Base-by-base conservation (phyloP, 2,329 filamentous ascomycete species). In the Aspergillus udagawae region DNA sequence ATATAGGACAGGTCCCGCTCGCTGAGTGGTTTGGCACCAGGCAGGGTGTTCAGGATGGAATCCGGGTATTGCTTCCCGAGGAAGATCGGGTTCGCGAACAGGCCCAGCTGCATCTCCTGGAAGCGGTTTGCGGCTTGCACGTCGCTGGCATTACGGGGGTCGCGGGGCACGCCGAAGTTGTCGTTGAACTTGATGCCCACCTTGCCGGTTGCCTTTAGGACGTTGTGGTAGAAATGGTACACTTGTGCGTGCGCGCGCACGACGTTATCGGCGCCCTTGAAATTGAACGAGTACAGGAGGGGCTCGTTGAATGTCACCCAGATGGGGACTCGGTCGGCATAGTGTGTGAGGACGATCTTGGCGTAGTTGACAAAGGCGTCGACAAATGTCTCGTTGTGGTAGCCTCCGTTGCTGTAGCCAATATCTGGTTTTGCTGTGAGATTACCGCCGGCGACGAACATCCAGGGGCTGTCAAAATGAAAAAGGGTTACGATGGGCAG, bases 251-350 rank as follows among this genome's bases (percentile, higher is more conserved):
- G 69, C 0, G 82, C 80, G 4, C 76, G 77, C 12, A 79, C 75
- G 0, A 81, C 74, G 2, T 83, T 79, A n/a, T 82, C 77, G 48
- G 78, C 74, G 2, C 75, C 65, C 0, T 80, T 80, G 32, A 85
- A 82, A 21, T 73, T 75, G 44, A 63, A 68, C 0, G 66, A 70
- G 51, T 74, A 73, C 0, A 75, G 63, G 4, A 73, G 60, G 0
- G 75, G 74, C 55, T 78, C 75, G 48, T 77, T 78, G 63, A 77
- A 72, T 0, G 74, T 77, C 10, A 76, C 66, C 75, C 75, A 78
- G 14, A 75, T 65, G 0, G 74, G 74, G 0, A 78, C 73, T 3
- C 72, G 63, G 32, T 76, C 72, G 2, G 70, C 73, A 44, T 70
- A 77, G 35, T 75, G 70, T 0, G 71, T 65, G 17, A 78, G 70